These are phyloP conservation scores for Ilyonectria mors-panacis DNA, from an alignment of 2,329 filamentous ascomycete species.

Conservation along the genomic window DNA sequence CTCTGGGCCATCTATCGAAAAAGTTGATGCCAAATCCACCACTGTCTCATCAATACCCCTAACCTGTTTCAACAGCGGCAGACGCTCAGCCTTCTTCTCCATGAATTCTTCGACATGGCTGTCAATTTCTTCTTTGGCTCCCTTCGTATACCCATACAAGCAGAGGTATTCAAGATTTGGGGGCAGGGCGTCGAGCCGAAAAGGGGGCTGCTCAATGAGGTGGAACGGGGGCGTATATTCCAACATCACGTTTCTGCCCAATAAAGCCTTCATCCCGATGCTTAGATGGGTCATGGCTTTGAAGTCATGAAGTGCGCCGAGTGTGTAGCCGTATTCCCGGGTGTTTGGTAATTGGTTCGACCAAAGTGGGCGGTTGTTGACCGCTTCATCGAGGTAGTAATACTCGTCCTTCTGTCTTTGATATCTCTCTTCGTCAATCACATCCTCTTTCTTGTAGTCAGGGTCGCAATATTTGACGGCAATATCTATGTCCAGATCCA, in stretches of 20 bases:
- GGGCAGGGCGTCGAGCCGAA: slow-evolving; percentile 26
- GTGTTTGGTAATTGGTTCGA: background rate
- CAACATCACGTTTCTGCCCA: background rate
- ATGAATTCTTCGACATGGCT: slow-evolving; percentile 22
- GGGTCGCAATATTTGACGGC: background rate
- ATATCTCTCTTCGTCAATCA: background rate
- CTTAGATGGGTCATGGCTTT: slow-evolving; percentile 21
- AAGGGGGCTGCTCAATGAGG: slow-evolving; percentile 11
- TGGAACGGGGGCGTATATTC: background rate
- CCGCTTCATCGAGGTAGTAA: slow-evolving; percentile 11
- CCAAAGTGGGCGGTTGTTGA: background rate
- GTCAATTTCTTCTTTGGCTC: slow-evolving; percentile 15
- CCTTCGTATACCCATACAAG: slow-evolving; percentile 26
- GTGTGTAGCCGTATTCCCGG: slow-evolving; percentile 17
- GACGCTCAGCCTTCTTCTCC: background rate
- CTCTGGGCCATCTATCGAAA: background rate
- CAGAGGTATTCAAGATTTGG: slow-evolving; percentile 27
- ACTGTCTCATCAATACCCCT: slow-evolving; percentile 14
- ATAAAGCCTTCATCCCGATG: slow-evolving; percentile 5
- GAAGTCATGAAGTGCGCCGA: slow-evolving; percentile 22
- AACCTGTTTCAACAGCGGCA: slow-evolving; percentile 10
- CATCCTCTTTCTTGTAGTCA: background rate
- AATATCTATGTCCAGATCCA: slow-evolving; percentile 19
- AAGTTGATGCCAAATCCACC: slow-evolving; percentile 10
- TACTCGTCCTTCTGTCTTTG: slow-evolving; percentile 3